Base-by-base conservation (phyloP, 192 early-diverging fungal species). In the Coemansia sp. region DNA sequence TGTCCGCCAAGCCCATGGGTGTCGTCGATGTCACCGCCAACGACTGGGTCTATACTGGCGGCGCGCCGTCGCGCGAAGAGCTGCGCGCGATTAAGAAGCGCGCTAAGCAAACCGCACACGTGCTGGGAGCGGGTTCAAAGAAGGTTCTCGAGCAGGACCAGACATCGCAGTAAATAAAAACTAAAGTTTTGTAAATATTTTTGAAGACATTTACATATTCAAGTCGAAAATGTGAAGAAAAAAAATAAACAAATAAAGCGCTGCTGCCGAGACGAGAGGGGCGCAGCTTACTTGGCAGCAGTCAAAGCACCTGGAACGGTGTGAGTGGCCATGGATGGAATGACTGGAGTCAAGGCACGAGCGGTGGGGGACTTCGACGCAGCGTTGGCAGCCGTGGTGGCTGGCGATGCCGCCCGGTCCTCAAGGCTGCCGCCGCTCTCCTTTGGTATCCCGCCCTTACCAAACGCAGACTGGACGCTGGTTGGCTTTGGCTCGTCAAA, bases 321-420 rank as follows among this genome's bases (percentile, higher is more conserved):
- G 53, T 79, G 76, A 6, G 76, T 62, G 5, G 60, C 71, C 76
- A 79, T 73, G n/a, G 71, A 79, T 24, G 76, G 32, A 10, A 73
- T 69, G 20, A 36, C 59, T 4, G 36, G 53, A 11, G 47, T 51
- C 47, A 51, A 51, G 11, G 14, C 47, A 14, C 47, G 47, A 27
- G 47, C 24, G 25, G 64, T 37, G 4, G 47, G 47, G 24, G 47
- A 14, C 1, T 51, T 51, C 24, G 47, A 51, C 12, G 47, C 47
- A 27, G 47, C 47, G 10, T 25, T 25, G 27, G 47, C 47, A 14
- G 24, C 42, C 42, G 19, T 19, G n/a, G 6, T 45, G 9, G 42
- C 47, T 27, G 47, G 47, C 24, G 47, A 51, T 25, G 47, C 9
- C 22, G 24, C 47, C 24, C 47, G 47, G 22, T 10, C 47, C 47